These are phyloP conservation scores for Zygnema cylindricum DNA, from an alignment of 139 green algal species.

Conservation along the genomic window DNA sequence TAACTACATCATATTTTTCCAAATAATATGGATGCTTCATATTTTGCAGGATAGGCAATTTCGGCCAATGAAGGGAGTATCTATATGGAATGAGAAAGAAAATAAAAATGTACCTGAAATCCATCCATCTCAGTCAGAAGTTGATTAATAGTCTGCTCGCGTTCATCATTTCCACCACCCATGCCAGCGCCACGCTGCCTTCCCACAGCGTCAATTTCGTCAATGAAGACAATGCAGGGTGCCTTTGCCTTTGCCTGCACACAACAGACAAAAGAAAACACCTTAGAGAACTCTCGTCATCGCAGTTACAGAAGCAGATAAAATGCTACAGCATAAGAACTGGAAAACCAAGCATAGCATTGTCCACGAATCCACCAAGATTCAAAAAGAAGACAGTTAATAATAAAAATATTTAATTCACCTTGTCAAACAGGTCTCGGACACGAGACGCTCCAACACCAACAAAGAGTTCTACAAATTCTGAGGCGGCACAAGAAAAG, in stretches of 20 bases:
- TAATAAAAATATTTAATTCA: slow-evolving; percentile 11
- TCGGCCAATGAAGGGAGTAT: too few relatives aligned
- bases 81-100: too few relatives aligned
- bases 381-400: background rate
- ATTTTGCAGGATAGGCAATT: too few relatives aligned
- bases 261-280: background rate
- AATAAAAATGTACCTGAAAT: slow-evolving; percentile 64
- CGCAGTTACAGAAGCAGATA: too few relatives aligned
- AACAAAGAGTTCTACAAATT: slow-evolving; percentile 99
- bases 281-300: background rate
- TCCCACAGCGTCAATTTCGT: slow-evolving; percentile 99
- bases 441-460: slow-evolving; percentile 94
- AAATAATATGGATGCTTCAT: too few relatives aligned
- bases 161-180: slow-evolving; percentile 98
- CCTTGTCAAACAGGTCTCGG: slow-evolving; percentile 88
- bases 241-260: slow-evolving; percentile 85
- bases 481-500: slow-evolving; percentile 89
- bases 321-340: too few relatives aligned
- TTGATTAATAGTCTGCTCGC: slow-evolving; percentile 99
- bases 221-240: slow-evolving; percentile 99
- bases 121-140: slow-evolving; percentile 81
- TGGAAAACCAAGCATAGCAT: too few relatives aligned
- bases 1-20: too few relatives aligned
- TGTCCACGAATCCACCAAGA: background rate
- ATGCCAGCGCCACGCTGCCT: slow-evolving; percentile 94